Evolutionary conservation across 768 basidiomycete genomes (phyloP), one percentile per base, ranked within the genome.

Genomic region (Pholiota conissans): DNA sequence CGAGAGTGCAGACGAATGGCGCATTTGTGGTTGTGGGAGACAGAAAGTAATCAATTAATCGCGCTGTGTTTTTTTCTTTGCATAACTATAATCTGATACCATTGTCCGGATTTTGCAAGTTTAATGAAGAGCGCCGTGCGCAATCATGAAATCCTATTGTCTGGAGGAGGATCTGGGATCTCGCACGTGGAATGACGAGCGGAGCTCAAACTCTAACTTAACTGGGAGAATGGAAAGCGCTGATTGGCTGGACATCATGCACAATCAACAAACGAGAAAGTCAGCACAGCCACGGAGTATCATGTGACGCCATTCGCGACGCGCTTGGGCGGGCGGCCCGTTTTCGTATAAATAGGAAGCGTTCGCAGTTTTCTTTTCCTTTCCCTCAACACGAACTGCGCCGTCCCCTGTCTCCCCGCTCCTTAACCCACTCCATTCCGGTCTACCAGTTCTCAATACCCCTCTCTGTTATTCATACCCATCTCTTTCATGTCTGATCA

Each of bases 1-100:
- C 70, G 46, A 53, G 63, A 32, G 85, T 86, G 57, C 78, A 82
- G 71, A 80, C 84, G 24, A 90, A 89, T 65, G 90, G 90, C 0
- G 79, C 87, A 7, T 90, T 92, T 73, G 49, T 37, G 62, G 46
- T 54, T 39, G 8, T 56, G n/a, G n/a, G n/a, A n/a, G n/a, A n/a
- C n/a, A n/a, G 47, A 49, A 49, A 51, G 49, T 51, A 51, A n/a
- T n/a, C n/a, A n/a, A n/a, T n/a, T n/a, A n/a, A n/a, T n/a, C n/a
- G n/a, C n/a, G n/a, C n/a, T n/a, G n/a, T n/a, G n/a, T n/a, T n/a
- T n/a, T n/a, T n/a, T n/a, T n/a, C n/a, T n/a, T n/a, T n/a, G n/a
- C n/a, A n/a, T n/a, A n/a, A n/a, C n/a, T n/a, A n/a, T n/a, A n/a
- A n/a, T n/a, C 24, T n/a, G 20, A 47, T 47, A 27, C 22, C 20